Evolutionary conservation across 257 asterid species (phyloP), one percentile per base, ranked within the genome.

Genomic region (Lithospermum erythrorhizon): DNA sequence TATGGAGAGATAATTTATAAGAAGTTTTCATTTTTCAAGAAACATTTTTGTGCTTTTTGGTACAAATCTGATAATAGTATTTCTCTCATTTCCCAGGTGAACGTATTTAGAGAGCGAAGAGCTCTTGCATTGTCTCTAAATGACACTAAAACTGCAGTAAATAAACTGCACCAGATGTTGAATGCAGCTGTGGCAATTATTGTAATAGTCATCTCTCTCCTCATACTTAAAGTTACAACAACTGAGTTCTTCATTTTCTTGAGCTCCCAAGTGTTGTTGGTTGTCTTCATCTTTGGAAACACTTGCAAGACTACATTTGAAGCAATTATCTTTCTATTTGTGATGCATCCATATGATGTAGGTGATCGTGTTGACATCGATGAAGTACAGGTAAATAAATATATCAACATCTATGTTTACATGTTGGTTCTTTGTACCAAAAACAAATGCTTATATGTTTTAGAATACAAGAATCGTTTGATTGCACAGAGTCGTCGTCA

Each of bases 261-360:
- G 55, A 86, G 97, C 76, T 93, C 99, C 64, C 99, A 93, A 76
- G 61, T 83, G 58, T 89, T 93, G 53, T 58, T 93, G 59, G 89
- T 79, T 10, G 99, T 80, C 37, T 93, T 93, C 76, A 71, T 93
- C 87, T 93, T 93, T 59, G 99, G 99, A 29, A 93, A 93, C 81
- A 81, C 94, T 0, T 83, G 90, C 79, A 93, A 93, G 86, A 84
- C 95, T 6, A 93, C 86, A 24, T 93, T 89, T 21, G 97, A 93
- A 75, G 95, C 97, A 7, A 86, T 93, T 59, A 81, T 93, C 73
- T 93, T 89, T 63, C 69, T 91, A 58, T 91, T 91, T 30, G 98
- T 91, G 72, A 87, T 86, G 95, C 98, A 91, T 73, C 96, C 98
- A 0, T 91, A 75, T 72, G 98, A 91, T 59, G 98, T 91, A 17